Percentiles rank a stretch among this genome's conserved stretches.
phyloP scores from a whole-genome alignment of 148 eudicot species.

The Cornus florida region DNA sequence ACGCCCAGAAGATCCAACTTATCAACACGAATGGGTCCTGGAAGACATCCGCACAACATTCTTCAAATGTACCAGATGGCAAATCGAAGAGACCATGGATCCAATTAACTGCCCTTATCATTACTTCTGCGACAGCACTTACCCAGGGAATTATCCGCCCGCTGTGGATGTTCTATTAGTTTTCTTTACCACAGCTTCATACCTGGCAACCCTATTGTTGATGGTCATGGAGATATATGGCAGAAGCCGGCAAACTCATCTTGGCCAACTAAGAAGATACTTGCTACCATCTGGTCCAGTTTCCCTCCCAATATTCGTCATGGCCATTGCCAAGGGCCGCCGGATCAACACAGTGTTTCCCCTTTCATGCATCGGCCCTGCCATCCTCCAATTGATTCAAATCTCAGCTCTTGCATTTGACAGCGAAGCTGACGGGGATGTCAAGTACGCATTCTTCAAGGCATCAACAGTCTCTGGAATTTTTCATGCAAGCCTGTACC shows the following conservation, averaged over 20 bases:
- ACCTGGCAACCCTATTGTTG: conserved; percentile 24
- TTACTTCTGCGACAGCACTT: conserved; percentile 54
- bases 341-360: conserved; percentile 42
- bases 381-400: conserved; percentile 45
- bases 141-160: conserved; percentile 38
- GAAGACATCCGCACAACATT: conserved; percentile 34
- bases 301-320: conserved; percentile 38
- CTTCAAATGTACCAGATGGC: conserved; percentile 62
- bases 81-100: conserved; percentile 59
- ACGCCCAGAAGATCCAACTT: conserved; percentile 12
- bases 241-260: conserved; percentile 14
- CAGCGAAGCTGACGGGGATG: conserved; percentile 25
- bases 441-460: conserved; percentile 47
- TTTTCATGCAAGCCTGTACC: conserved; percentile 41
- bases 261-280: conserved; percentile 31
- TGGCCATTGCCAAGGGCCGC: conserved; percentile 46
- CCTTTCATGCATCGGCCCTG: conserved; percentile 34
- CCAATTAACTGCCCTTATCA: conserved; percentile 57
- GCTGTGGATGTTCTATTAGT: conserved; percentile 26
- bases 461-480: conserved; percentile 53
- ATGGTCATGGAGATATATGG: conserved; percentile 22
- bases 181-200: conserved; percentile 17
- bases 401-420: conserved; percentile 46
- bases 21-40: conserved; percentile 5
- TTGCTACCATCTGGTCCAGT: conserved; percentile 54